phyloP scores from a whole-genome alignment of 257 asterid genomes.

The Solanum arcanum region DNA sequence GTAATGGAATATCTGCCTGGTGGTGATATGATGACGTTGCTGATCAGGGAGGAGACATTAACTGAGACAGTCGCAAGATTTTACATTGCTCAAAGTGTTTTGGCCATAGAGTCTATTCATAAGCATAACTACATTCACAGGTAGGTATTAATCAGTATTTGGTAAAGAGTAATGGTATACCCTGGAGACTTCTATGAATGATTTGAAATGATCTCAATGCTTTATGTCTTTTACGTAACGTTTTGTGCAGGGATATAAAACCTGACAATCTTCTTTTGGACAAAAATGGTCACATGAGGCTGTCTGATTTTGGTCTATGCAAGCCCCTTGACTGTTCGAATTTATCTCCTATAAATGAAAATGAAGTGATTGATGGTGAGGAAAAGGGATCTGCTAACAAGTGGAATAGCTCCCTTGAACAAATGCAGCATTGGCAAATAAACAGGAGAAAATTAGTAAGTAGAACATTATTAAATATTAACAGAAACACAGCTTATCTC shows the following conservation, averaged over 20 bases:
- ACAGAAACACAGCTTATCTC: neutral
- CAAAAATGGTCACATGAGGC: constrained; percentile 58
- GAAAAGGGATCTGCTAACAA: constrained; percentile 42
- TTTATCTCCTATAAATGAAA: constrained; percentile 58
- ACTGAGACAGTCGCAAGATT: constrained; percentile 77
- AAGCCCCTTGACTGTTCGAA: constrained; percentile 57
- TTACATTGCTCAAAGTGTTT: constrained; percentile 68
- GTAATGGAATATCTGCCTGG: constrained; percentile 95
- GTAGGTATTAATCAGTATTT: constrained; percentile 10
- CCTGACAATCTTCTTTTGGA: constrained; percentile 77
- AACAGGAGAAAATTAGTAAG: constrained; percentile 83
- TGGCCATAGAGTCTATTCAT: constrained; percentile 84
- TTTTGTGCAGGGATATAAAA: constrained; percentile 55
- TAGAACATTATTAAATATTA: neutral
- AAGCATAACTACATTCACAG: constrained; percentile 61
- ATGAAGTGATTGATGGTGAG: constrained; percentile 58
- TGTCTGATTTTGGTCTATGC: constrained; percentile 83
- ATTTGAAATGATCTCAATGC: neutral
- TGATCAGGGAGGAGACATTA: constrained; percentile 80
- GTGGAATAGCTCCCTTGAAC: constrained; percentile 81
- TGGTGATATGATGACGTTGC: constrained; percentile 88
- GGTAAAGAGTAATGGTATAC: neutral
- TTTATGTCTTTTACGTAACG: neutral
- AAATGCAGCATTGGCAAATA: constrained; percentile 88
- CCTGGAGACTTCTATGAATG: neutral